These are phyloP conservation scores for Fraxinus ornus DNA, from an alignment of 305 asterid species.

Conservation along the genomic window DNA sequence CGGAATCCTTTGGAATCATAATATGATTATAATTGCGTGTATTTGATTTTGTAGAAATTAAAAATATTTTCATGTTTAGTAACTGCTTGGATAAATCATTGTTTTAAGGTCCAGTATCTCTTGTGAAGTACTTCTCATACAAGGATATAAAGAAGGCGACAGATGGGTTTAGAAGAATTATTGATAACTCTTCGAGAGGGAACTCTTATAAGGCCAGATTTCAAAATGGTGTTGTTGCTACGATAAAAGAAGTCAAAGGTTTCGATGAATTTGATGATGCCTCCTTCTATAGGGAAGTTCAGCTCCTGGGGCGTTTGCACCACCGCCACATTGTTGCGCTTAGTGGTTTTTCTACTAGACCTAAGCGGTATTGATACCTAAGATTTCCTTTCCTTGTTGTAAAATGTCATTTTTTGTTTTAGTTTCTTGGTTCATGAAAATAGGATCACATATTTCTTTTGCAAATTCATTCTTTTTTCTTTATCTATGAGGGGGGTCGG, in stretches of 20 bases:
- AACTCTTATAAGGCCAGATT: slow-evolving; percentile 65
- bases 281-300: slow-evolving; percentile 53
- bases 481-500: background rate
- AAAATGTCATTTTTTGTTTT: background rate
- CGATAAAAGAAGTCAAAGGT: slow-evolving; percentile 52
- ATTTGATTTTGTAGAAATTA: background rate
- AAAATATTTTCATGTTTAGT: background rate
- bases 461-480: background rate
- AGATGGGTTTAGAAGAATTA: slow-evolving; percentile 59
- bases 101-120: slow-evolving; percentile 46
- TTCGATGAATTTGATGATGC: slow-evolving; percentile 47
- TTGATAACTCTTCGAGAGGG: slow-evolving; percentile 42
- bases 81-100: background rate
- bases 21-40: background rate
- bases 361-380: slow-evolving; percentile 50
- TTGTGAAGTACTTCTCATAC: slow-evolving; percentile 62
- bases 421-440: background rate
- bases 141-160: slow-evolving; percentile 88
- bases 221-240: slow-evolving; percentile 53
- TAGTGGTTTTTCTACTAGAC: slow-evolving; percentile 60
- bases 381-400: background rate
- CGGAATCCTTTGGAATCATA: background rate
- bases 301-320: slow-evolving; percentile 62
- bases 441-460: background rate
- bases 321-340: slow-evolving; percentile 80